Evolutionary conservation across 495 filamentous ascomycete genomes (phyloP).

Genomic region (Amniculicola lignicola): DNA sequence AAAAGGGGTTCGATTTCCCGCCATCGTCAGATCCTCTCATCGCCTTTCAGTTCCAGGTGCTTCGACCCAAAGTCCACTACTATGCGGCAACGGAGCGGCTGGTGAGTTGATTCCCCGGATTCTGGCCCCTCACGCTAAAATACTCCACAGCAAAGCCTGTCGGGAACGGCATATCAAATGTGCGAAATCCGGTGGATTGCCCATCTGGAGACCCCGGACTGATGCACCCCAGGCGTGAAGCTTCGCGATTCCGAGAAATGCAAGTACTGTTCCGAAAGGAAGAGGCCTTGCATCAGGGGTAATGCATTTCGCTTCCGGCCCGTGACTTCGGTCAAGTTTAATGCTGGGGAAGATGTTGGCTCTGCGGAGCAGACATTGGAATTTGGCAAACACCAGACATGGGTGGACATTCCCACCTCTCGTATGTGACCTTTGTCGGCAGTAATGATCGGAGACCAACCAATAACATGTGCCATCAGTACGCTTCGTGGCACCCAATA

Average conservation of each 20-base stretch:
- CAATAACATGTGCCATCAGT: background rate
- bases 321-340: constrained; percentile 16
- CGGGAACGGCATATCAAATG: constrained; percentile 21
- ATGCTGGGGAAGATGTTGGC: constrained; percentile 12
- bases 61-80: too few species aligned
- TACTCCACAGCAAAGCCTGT: constrained; percentile 7
- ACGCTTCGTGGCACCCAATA: constrained; percentile 12
- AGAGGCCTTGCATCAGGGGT: constrained; percentile 5
- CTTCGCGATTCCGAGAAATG: constrained; percentile 14
- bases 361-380: constrained; percentile 14
- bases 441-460: too few species aligned
- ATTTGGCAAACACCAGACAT: constrained; percentile 9
- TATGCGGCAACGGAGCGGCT: constrained; percentile 14
- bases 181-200: background rate
- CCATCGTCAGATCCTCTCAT: too few species aligned
- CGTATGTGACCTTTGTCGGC: background rate
- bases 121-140: background rate
- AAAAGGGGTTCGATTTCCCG: constrained; percentile 12
- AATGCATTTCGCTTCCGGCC: constrained; percentile 20
- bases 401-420: constrained; percentile 7
- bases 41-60: too few species aligned
- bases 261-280: constrained; percentile 15
- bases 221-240: constrained; percentile 7
- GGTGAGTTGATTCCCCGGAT: background rate
- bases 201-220: background rate